Percentiles rank a stretch among this genome's conserved stretches.
Evolutionary conservation across 495 filamentous ascomycete species (phyloP).

Genomic region (Xylaria cubensis): DNA sequence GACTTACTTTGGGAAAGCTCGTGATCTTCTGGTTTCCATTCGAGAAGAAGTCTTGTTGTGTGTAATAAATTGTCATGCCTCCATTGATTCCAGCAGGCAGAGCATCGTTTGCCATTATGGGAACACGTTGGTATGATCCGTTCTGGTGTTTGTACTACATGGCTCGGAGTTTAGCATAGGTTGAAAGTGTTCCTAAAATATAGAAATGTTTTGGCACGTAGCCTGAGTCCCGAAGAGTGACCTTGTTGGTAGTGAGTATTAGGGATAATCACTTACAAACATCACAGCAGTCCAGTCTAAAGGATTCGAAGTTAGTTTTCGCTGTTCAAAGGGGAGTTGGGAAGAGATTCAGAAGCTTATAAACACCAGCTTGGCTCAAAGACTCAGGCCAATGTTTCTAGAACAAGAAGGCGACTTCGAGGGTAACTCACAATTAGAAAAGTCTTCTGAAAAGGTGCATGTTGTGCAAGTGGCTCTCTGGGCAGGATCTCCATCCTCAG

Average conservation of each 20-base stretch:
- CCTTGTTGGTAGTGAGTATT: too few species aligned
- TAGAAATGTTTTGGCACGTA: neutral
- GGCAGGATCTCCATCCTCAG: conserved; percentile 46
- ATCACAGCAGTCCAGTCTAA: conserved; percentile 9
- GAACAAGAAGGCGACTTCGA: neutral
- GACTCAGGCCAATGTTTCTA: neutral
- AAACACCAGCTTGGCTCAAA: neutral
- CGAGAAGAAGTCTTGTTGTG: conserved; percentile 55
- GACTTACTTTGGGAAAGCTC: conserved; percentile 54
- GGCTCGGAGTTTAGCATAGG: neutral
- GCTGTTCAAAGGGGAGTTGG: neutral
- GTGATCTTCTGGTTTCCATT: conserved; percentile 58
- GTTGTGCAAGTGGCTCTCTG: conserved; percentile 53
- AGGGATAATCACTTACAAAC: neutral
- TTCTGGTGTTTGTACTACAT: conserved; percentile 55
- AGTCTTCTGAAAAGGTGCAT: conserved; percentile 55
- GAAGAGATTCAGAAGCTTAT: neutral
- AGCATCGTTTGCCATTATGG: conserved; percentile 56
- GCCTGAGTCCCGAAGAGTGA: too few species aligned
- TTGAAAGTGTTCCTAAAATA: neutral
- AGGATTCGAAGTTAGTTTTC: neutral
- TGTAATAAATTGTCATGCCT: conserved; percentile 63
- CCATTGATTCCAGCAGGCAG: conserved; percentile 56
- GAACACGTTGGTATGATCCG: conserved; percentile 59
- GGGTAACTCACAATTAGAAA: conserved; percentile 45